Evolutionary conservation across 495 filamentous ascomycete species (phyloP), one percentile per base, ranked within the genome.

Genomic region (Neurospora cerealis): DNA sequence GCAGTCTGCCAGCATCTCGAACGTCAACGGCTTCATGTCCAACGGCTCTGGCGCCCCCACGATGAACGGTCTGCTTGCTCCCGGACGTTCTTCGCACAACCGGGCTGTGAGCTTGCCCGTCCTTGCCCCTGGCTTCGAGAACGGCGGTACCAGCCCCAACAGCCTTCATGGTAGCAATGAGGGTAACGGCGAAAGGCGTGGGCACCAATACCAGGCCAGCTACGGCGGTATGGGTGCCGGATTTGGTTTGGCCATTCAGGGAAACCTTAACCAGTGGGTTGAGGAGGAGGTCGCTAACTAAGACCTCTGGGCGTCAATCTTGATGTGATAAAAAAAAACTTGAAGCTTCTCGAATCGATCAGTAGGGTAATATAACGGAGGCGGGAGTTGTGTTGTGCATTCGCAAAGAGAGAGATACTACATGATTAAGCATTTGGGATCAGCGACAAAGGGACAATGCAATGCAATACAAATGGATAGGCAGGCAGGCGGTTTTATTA

Each of bases 81-180:
- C 93, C 28, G 88, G 88, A 41, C 90, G 92, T 44, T 88, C 88
- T 37, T 91, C 93, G 76, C 94, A 97, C 82, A 91, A 89, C 77
- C 91, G 94, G 39, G 92, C 94, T 48, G 93, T 96, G 72, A 95
- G 92, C 78, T 83, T 97, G 75, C 94, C 94, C 1, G 93, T 85
- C 7, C 85, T 89, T 60, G 86, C 86, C 1, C 85, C 85, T 21
- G 83, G 82, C 2, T 85, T 86, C 62, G 84, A 87, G 80, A 87
- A 87, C 69, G 85, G 85, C 37, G 83, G 80, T 72, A 83, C 73
- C 72, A 87, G 82, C 77, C 84, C 84, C 9, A 81, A 82, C 73
- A 84, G 83, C 73, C 78, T 82, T 34, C 80, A 82, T 32, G 85
- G 85, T 39, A 84, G 82, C 71, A 74, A 73, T 24, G 80, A 73